Percentiles rank a stretch among this genome's conserved stretches.
phyloP scores from a whole-genome alignment of 2,329 filamentous ascomycete species.

The Cladosporium sp. region DNA sequence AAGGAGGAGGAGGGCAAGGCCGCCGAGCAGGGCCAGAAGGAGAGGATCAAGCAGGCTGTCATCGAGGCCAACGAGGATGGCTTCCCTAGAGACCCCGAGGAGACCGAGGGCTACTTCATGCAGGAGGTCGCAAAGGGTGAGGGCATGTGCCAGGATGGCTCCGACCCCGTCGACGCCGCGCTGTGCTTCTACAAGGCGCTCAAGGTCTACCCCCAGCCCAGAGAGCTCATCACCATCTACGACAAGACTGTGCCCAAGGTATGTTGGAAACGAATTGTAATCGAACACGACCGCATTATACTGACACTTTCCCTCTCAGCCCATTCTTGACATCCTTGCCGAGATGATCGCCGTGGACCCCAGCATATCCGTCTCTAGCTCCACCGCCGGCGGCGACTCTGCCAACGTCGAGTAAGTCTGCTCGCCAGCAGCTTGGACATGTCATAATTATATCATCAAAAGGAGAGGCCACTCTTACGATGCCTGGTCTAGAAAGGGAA shows the following conservation, averaged over 20 bases:
- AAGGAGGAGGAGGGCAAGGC: slow-evolving; percentile 72
- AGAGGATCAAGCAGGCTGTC: slow-evolving; percentile 72
- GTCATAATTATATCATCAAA: slow-evolving; percentile 4
- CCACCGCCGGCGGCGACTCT: slow-evolving; percentile 24
- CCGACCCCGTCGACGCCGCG: slow-evolving; percentile 76
- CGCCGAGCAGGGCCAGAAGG: slow-evolving; percentile 65
- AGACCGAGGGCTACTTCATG: slow-evolving; percentile 96
- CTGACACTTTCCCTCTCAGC: slow-evolving; percentile 50
- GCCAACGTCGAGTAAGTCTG: slow-evolving; percentile 15
- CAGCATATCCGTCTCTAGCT: slow-evolving; percentile 45
- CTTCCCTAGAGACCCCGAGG: slow-evolving; percentile 85
- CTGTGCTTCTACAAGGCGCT: slow-evolving; percentile 97
- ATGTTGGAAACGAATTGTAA: slow-evolving; percentile 24
- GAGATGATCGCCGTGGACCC: slow-evolving; percentile 97
- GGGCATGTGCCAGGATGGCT: slow-evolving; percentile 77
- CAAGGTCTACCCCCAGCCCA: slow-evolving; percentile 94
- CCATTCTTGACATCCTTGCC: slow-evolving; percentile 91
- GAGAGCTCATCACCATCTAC: slow-evolving; percentile 93
- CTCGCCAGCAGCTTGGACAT: neutral
- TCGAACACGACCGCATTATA: neutral
- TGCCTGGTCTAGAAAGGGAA: neutral
- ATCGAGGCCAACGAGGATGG: slow-evolving; percentile 85
- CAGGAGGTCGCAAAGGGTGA: slow-evolving; percentile 90
- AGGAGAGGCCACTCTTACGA: neutral
- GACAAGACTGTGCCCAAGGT: slow-evolving; percentile 98